Evolutionary conservation across 306 rosid genomes (phyloP).

Genomic region (Citrullus mucosospermus): DNA sequence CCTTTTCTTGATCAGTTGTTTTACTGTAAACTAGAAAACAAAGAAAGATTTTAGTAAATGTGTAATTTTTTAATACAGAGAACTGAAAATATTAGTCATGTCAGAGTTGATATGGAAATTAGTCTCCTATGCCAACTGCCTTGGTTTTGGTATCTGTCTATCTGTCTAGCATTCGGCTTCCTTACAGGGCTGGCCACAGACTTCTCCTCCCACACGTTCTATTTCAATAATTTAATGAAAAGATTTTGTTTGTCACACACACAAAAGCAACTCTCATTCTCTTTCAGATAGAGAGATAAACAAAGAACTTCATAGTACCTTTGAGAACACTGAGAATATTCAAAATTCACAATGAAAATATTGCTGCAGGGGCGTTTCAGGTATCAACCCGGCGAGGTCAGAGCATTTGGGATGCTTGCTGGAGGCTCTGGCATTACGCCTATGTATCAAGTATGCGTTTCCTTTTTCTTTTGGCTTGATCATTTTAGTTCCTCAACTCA

Average conservation of each 20-base stretch:
- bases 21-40: not conserved
- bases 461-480: not conserved
- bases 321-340: not conserved
- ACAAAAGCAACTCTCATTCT: not conserved
- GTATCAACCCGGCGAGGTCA: slow-evolving; percentile 73
- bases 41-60: not conserved
- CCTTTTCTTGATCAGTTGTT: not conserved
- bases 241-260: not conserved
- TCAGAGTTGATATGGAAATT: not conserved
- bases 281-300: not conserved
- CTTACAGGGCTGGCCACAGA: not conserved
- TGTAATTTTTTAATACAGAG: not conserved
- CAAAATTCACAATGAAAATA: not conserved
- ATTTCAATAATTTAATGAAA: not conserved
- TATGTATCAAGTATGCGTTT: slow-evolving; percentile 74
- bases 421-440: slow-evolving; percentile 99
- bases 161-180: not conserved
- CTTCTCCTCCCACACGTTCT: not conserved
- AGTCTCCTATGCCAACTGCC: not conserved
- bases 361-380: slow-evolving; percentile 79
- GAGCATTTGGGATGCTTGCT: slow-evolving; percentile 98
- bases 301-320: not conserved
- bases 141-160: not conserved
- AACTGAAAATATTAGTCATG: not conserved
- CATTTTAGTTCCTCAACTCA: not conserved